Conservation (phyloP, 306 rosid species). For the Vigna mungo region DNA sequence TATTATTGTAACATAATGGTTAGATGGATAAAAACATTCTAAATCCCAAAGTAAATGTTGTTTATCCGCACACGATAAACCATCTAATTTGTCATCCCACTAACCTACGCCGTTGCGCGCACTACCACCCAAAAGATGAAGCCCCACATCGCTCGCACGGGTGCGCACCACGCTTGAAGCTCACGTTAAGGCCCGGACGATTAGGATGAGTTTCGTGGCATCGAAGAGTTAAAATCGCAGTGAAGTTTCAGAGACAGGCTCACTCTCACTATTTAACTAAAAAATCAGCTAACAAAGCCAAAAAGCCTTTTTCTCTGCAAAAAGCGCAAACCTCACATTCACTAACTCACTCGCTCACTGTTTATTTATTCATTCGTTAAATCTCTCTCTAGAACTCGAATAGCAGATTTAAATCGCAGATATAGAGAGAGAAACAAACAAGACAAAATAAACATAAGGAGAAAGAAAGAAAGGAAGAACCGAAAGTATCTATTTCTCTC, state of each 20-base stretch:
- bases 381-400: slow-evolving; percentile 39
- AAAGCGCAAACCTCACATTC: slow-evolving; percentile 15
- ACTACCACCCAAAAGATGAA: slow-evolving; percentile 12
- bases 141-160: not conserved
- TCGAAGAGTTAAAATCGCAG: slow-evolving; percentile 18
- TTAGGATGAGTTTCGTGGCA: not conserved
- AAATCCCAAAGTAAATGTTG: slow-evolving; percentile 10
- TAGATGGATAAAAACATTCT: not conserved
- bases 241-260: not conserved
- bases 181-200: not conserved
- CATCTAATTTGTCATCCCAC: not conserved
- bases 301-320: slow-evolving; percentile 16
- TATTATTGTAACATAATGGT: no score
- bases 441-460: slow-evolving; percentile 36
- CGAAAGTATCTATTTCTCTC: slow-evolving; percentile 41
- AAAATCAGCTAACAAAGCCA: slow-evolving; percentile 11
- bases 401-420: slow-evolving; percentile 56
- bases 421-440: slow-evolving; percentile 59
- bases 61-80: slow-evolving; percentile 19
- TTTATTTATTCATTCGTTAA: slow-evolving; percentile 31
- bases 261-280: slow-evolving; percentile 1
- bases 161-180: slow-evolving; percentile 34
- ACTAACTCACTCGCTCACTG: slow-evolving; percentile 13
- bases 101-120: slow-evolving; percentile 14
- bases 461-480: slow-evolving; percentile 30